Evolutionary conservation across 2,329 filamentous ascomycete genomes (phyloP).

Genomic region (Fusarium armeniacum): DNA sequence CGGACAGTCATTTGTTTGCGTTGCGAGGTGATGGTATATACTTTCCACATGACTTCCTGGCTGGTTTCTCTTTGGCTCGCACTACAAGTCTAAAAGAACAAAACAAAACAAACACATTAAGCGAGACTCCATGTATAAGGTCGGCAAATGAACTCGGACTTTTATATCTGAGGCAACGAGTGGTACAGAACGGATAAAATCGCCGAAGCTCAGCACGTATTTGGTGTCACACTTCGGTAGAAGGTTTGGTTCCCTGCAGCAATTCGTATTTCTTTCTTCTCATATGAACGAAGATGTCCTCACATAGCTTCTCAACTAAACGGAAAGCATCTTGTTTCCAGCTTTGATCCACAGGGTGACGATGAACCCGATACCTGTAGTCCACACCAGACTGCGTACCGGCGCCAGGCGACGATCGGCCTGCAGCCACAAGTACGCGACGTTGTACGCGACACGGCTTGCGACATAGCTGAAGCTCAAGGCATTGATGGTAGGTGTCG

Average conservation of each 20-base stretch:
- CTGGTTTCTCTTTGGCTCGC: constrained; percentile 8
- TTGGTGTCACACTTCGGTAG: constrained; percentile 3
- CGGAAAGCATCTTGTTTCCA: constrained; percentile 47
- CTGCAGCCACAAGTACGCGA: constrained; percentile 60
- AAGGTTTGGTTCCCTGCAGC: not conserved
- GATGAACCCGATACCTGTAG: constrained; percentile 52
- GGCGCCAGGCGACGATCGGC: constrained; percentile 56
- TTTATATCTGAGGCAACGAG: constrained; percentile 25
- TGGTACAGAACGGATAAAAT: constrained; percentile 23
- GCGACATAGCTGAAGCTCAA: constrained; percentile 58
- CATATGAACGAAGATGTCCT: not conserved
- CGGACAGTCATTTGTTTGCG: constrained; percentile 23
- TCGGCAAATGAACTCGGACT: constrained; percentile 30
- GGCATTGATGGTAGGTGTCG: constrained; percentile 56
- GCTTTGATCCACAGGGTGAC: constrained; percentile 60
- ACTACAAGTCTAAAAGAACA: constrained; percentile 4
- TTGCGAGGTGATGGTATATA: constrained; percentile 11
- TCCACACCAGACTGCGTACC: constrained; percentile 58
- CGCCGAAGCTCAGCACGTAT: constrained; percentile 17
- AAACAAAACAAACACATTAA: constrained; percentile 14
- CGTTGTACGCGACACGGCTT: constrained; percentile 58
- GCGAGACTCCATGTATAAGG: constrained; percentile 8
- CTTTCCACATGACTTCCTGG: constrained; percentile 3
- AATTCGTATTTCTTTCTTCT: not conserved
- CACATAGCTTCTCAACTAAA: constrained; percentile 13